A percentile compares a stretch with the other conserved stretches of the same genome.
These are phyloP conservation scores for Telfairia occidentalis DNA, from an alignment of 331 rosid species.

Conservation along the genomic window DNA sequence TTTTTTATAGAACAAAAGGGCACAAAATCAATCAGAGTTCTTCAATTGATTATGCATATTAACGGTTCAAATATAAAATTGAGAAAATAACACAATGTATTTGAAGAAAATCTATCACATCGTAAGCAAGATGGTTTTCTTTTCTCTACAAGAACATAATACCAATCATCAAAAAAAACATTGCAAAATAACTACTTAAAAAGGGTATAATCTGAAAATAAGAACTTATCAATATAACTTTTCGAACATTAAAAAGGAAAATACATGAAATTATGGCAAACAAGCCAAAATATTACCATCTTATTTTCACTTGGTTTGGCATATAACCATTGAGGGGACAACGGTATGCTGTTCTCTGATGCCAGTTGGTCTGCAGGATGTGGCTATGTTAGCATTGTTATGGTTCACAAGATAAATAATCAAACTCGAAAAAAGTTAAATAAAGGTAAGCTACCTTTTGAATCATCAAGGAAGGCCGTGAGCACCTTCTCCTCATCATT, in stretches of 20 bases:
- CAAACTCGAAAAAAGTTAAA: background rate
- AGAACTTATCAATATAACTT: background rate
- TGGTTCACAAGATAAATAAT: background rate
- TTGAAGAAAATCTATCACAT: background rate
- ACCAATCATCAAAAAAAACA: background rate
- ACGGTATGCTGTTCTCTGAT: conserved; percentile 35
- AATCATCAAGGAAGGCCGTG: conserved; percentile 27
- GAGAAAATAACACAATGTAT: background rate
- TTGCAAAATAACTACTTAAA: background rate
- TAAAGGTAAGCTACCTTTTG: conserved; percentile 23
- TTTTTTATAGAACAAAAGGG: background rate
- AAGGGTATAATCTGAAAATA: background rate
- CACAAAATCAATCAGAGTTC: background rate
- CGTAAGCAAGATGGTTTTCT: background rate
- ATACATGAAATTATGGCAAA: background rate
- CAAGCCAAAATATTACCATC: conserved; percentile 25
- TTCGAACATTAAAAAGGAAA: background rate
- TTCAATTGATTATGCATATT: background rate
- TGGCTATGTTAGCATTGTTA: background rate
- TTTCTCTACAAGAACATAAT: background rate
- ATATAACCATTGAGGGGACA: conserved; percentile 51
- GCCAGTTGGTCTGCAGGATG: conserved; percentile 26
- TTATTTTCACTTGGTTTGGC: conserved; percentile 37
- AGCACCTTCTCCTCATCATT: conserved; percentile 26
- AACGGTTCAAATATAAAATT: background rate